These are phyloP conservation scores for Rhizoctonia solani DNA, from an alignment of 1,284 basidiomycete species.

Conservation along the genomic window DNA sequence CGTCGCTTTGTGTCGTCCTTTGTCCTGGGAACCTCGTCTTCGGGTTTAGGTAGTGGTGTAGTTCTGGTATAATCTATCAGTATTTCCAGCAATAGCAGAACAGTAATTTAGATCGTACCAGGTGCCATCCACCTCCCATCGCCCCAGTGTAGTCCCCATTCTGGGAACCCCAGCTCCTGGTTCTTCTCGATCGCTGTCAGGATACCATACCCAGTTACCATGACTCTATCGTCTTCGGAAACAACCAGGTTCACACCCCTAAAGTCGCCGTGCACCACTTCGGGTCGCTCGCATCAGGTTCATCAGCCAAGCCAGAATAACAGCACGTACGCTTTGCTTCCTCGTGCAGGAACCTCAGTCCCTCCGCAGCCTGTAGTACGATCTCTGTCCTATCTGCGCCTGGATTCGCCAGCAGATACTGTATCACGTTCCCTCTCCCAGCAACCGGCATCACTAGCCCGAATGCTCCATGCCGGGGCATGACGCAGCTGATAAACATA, in stretches of 20 bases:
- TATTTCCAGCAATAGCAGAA: background rate
- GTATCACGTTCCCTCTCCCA: slow-evolving; percentile 7
- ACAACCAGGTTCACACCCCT: slow-evolving; percentile 18
- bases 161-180: slow-evolving; percentile 31
- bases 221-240: slow-evolving; percentile 5
- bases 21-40: slow-evolving; percentile 24
- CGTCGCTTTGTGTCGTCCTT: slow-evolving; percentile 17
- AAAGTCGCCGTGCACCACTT: slow-evolving; percentile 31
- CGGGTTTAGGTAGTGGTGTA: slow-evolving; percentile 18
- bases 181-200: slow-evolving; percentile 29
- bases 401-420: slow-evolving; percentile 10
- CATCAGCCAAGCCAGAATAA: background rate
- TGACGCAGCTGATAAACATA: slow-evolving; percentile 5
- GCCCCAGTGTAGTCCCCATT: slow-evolving; percentile 17
- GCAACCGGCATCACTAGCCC: slow-evolving; percentile 25
- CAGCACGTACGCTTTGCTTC: slow-evolving; percentile 20
- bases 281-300: no score
- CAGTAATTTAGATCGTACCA: background rate
- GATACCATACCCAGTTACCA: slow-evolving; percentile 28
- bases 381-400: slow-evolving; percentile 12
- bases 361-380: slow-evolving; percentile 29
- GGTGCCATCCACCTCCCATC: slow-evolving; percentile 32
- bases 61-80: background rate
- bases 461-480: slow-evolving; percentile 17
- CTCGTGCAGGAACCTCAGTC: slow-evolving; percentile 30